Evolutionary conservation across 331 rosid genomes (phyloP).

Genomic region (Malus hybrid): DNA sequence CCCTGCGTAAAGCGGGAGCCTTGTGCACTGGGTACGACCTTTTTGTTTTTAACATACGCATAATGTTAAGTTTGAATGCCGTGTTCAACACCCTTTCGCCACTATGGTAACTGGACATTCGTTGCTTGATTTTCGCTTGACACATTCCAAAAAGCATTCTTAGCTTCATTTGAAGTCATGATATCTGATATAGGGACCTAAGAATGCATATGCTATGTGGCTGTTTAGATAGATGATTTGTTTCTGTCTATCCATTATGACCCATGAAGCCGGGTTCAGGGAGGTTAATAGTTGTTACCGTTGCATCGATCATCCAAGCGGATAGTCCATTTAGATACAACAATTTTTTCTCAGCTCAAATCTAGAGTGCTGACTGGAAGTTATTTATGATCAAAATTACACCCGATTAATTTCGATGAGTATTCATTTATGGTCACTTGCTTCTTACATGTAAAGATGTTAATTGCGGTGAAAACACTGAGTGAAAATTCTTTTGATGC

Average conservation of each 20-base stretch:
- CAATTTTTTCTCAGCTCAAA: neutral
- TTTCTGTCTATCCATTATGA: neutral
- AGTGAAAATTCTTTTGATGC: slow-evolving; percentile 9
- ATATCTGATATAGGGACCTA: neutral
- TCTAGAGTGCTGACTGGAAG: neutral
- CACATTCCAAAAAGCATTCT: neutral
- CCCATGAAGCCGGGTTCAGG: neutral
- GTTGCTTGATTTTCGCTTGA: neutral
- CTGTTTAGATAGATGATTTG: neutral
- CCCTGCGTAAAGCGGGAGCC: too few relatives aligned
- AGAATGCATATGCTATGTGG: neutral
- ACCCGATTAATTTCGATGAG: neutral
- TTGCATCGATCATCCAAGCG: neutral
- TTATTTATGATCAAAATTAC: neutral
- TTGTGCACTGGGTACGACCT: too few relatives aligned
- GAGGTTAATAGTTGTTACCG: neutral
- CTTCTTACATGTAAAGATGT: neutral
- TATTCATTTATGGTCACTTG: neutral
- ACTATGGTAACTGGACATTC: neutral
- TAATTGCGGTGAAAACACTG: slow-evolving; percentile 13
- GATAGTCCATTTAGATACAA: neutral
- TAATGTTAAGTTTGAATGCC: neutral
- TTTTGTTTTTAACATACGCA: neutral
- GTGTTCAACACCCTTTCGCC: neutral
- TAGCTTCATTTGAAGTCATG: neutral